Conservation (phyloP, 2,329 filamentous ascomycete genomes). For the Neofusicoccum kwambonambiense region DNA sequence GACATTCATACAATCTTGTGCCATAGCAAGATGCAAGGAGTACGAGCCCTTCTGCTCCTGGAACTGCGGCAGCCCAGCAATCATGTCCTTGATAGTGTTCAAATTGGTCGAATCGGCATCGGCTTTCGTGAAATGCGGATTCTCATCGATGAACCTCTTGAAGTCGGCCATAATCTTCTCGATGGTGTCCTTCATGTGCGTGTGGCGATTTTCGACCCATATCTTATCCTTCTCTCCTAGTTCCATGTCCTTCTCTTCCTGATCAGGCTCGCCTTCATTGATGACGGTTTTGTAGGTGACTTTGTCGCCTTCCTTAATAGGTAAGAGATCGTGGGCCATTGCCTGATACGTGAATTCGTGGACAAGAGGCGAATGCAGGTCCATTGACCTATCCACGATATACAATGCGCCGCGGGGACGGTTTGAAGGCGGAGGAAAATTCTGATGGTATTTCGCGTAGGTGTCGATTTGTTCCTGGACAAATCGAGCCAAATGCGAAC, state of each 20-base stretch:
- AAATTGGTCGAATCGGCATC: constrained; percentile 69
- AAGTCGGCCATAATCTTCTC: constrained; percentile 92
- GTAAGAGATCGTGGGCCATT: constrained; percentile 92
- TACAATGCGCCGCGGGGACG: constrained; percentile 80
- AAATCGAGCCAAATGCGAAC: constrained; percentile 83
- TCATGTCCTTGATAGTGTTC: constrained; percentile 94
- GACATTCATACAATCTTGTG: constrained; percentile 92
- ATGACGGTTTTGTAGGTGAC: constrained; percentile 78
- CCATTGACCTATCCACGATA: constrained; percentile 90
- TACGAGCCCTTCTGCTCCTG: constrained; percentile 95
- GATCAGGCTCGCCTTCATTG: constrained; percentile 68
- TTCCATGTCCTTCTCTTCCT: constrained; percentile 86
- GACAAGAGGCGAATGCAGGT: constrained; percentile 79
- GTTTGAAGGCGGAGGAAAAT: constrained; percentile 77
- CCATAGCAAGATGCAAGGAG: constrained; percentile 92
- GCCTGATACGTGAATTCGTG: constrained; percentile 99
- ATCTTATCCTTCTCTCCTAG: constrained; percentile 88
- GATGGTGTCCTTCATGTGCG: constrained; percentile 97
- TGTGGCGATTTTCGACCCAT: constrained; percentile 91
- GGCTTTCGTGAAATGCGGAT: constrained; percentile 85
- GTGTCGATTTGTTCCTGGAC: constrained; percentile 88
- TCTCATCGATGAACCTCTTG: constrained; percentile 83
- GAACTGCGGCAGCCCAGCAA: constrained; percentile 90
- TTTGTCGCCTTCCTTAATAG: constrained; percentile 85
- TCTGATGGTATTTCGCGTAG: constrained; percentile 79